Conservation (phyloP, 1,284 basidiomycete species). For the Ustilago bromivora region DNA sequence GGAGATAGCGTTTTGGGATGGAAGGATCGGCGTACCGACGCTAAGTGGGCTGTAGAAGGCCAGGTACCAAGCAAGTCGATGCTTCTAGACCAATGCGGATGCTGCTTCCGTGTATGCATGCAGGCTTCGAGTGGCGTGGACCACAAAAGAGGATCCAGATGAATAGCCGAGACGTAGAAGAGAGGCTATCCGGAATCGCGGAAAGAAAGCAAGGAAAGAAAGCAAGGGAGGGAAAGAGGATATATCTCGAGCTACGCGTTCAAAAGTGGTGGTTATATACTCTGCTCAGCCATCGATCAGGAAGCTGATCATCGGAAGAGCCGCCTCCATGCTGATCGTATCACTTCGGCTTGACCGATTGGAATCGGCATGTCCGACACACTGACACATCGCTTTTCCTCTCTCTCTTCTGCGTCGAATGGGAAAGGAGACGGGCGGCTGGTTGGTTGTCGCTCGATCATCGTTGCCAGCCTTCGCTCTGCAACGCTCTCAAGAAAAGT, state of each 20-base stretch:
- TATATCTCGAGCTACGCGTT: constrained; percentile 23
- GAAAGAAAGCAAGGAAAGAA: neutral
- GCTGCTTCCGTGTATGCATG: neutral
- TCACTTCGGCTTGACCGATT: neutral
- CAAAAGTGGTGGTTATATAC: constrained; percentile 6
- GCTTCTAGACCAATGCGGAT: constrained; percentile 12
- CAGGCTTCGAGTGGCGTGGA: neutral
- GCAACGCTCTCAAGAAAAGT: too few species aligned
- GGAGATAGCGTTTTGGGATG: constrained; percentile 19
- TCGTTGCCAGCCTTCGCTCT: too few species aligned
- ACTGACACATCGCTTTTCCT: too few species aligned
- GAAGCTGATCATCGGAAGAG: neutral
- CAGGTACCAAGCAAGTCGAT: neutral
- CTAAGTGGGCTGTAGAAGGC: constrained; percentile 15
- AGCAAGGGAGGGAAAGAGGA: constrained; percentile 17
- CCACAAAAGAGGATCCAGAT: neutral
- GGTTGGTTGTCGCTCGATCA: too few species aligned
- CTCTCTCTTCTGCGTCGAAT: too few species aligned
- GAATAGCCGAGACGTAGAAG: constrained; percentile 1
- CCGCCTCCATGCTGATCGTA: neutral
- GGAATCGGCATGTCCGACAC: neutral
- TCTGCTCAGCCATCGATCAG: neutral
- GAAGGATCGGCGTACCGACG: constrained; percentile 11
- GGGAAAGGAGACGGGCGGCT: too few species aligned
- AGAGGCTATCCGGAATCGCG: neutral